These are phyloP conservation scores for Leccinum longicurvipes DNA, from an alignment of 768 basidiomycete species.

Conservation along the genomic window DNA sequence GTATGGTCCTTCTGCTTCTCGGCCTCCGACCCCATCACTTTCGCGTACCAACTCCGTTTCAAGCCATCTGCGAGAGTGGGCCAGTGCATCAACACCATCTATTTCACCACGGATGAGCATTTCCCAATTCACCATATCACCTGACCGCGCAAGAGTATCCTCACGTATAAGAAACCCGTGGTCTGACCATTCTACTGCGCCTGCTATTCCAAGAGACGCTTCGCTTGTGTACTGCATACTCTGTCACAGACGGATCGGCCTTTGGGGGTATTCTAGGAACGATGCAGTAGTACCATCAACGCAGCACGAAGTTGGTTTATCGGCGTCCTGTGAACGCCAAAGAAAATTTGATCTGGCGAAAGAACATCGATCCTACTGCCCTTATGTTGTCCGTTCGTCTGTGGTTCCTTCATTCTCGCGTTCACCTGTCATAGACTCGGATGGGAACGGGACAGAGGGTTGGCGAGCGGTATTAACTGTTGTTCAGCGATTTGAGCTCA, in stretches of 20 bases:
- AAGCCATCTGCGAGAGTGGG: slow-evolving; percentile 16
- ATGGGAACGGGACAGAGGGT: slow-evolving; percentile 50
- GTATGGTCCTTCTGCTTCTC: slow-evolving; percentile 25
- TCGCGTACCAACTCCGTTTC: slow-evolving; percentile 34
- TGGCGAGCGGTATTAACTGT: slow-evolving; percentile 78
- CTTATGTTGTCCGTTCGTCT: slow-evolving; percentile 75
- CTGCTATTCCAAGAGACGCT: slow-evolving; percentile 35
- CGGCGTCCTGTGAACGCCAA: slow-evolving; percentile 21
- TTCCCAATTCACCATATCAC: slow-evolving; percentile 15
- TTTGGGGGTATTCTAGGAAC: slow-evolving; percentile 65
- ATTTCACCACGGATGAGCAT: slow-evolving; percentile 21
- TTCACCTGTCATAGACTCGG: slow-evolving; percentile 19
- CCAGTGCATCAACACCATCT: slow-evolving; percentile 21
- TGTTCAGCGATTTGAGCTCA: slow-evolving; percentile 62
- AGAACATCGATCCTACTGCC: slow-evolving; percentile 84
- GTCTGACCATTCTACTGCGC: neutral
- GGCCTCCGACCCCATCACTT: slow-evolving; percentile 31
- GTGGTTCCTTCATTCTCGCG: slow-evolving; percentile 53
- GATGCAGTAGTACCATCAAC: neutral
- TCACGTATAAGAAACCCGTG: slow-evolving; percentile 8
- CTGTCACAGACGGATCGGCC: slow-evolving; percentile 75
- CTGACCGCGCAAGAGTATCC: slow-evolving; percentile 7
- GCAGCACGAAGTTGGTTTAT: slow-evolving; percentile 14
- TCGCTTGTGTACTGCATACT: slow-evolving; percentile 61
- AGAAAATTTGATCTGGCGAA: slow-evolving; percentile 71